A percentile compares a stretch with the other conserved stretches of the same genome.
Evolutionary conservation across 1,139 yeast species (phyloP).

Genomic region (Pichia sp.): DNA sequence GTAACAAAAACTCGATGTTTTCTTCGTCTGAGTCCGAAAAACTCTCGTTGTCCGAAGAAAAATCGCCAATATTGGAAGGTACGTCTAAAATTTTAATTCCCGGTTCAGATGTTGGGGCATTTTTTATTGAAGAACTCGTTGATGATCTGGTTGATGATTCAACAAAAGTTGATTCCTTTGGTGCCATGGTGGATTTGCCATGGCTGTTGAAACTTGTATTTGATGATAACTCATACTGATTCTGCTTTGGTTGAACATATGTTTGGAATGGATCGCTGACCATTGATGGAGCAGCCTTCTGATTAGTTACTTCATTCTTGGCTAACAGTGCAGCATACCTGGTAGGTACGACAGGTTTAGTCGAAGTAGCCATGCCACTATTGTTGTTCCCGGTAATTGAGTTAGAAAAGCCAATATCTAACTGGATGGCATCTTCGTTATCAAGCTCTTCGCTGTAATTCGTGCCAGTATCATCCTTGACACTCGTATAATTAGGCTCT

Average conservation of each 20-base stretch:
- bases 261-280: slow-evolving; percentile 2
- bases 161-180: neutral
- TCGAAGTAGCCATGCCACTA: slow-evolving; percentile 2
- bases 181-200: too few relatives aligned
- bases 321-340: slow-evolving; percentile 11
- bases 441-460: neutral
- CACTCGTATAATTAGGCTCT: neutral
- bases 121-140: neutral
- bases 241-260: too few relatives aligned
- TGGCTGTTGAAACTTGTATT: too few relatives aligned
- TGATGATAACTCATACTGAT: too few relatives aligned
- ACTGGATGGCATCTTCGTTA: neutral
- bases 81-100: neutral
- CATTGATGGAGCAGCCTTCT: neutral
- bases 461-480: neutral
- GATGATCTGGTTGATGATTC: neutral
- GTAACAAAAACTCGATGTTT: slow-evolving; percentile 22
- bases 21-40: slow-evolving; percentile 26
- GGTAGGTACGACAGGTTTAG: slow-evolving; percentile 1
- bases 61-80: neutral
- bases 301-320: slow-evolving; percentile 4
- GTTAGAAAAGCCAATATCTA: neutral
- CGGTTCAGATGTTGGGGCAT: neutral
- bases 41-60: neutral
- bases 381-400: slow-evolving; percentile 14